Evolutionary conservation across 257 asterid genomes (phyloP), one percentile per base, ranked within the genome.

Genomic region (Scutellaria minor): DNA sequence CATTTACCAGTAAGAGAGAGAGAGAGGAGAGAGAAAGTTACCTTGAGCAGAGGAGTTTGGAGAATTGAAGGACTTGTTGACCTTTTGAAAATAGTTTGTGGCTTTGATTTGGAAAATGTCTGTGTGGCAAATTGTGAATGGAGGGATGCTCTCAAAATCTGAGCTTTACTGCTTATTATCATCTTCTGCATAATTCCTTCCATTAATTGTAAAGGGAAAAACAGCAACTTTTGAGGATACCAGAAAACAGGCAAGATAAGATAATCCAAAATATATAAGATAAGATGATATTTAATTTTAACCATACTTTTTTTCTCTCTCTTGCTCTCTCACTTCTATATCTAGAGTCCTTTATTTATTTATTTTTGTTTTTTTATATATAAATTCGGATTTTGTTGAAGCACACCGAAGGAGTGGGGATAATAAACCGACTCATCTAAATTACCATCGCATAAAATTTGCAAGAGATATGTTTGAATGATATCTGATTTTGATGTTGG

Each of bases 11-110:
- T 57, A 54, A 5, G 39, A 7, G 60, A 11, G 22, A 59, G 65
- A 59, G 45, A 6, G 47, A 39, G 9, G 37, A 47, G 53, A 47
- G 64, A 40, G 40, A 41, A 35, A 9, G 35, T 72, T 80, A 88
- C 95, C 88, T 78, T 81, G 42, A 54, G 39, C 51, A 59, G 63
- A 64, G 72, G 67, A 8, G 79, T 18, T 18, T 18, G 18, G 57
- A 57, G 45, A 59, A 65, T 6, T 63, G 78, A 60, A 65, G 61
- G 71, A 40, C 39, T 63, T n/a, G 64, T 58, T n/a, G 60, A 27
- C 31, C 37, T 70, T 66, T 51, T 71, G 69, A 58, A 14, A 55
- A 44, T 13, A 11, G 39, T 10, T 62, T 14, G 78, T 11, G 83
- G 20, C 55, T 69, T 67, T 74, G 83, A 54, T 8, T 76, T 62